phyloP scores from a whole-genome alignment of 306 rosid genomes.

The Cicer chorassanicum region DNA sequence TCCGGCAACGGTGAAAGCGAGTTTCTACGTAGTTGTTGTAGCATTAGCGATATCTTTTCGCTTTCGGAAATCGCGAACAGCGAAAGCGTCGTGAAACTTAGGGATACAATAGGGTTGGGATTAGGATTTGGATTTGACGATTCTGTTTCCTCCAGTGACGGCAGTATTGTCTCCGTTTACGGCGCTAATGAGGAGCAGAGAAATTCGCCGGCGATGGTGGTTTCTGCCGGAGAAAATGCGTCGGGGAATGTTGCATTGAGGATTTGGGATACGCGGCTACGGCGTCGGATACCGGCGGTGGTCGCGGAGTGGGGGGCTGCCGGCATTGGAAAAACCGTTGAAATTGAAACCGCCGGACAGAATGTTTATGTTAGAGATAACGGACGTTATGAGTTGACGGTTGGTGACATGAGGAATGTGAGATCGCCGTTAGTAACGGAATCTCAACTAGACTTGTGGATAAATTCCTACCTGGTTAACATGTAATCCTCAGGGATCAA shows the following conservation, averaged over 20 bases:
- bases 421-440: slow-evolving; percentile 58
- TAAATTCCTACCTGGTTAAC: slow-evolving; percentile 29
- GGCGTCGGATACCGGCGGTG: slow-evolving; percentile 59
- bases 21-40: slow-evolving; percentile 47
- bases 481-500: not conserved
- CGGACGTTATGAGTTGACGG: slow-evolving; percentile 45
- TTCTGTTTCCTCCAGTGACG: not conserved
- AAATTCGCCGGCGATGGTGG: slow-evolving; percentile 39
- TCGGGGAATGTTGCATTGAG: slow-evolving; percentile 45
- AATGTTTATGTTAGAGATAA: slow-evolving; percentile 60
- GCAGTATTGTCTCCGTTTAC: slow-evolving; percentile 46
- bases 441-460: slow-evolving; percentile 52
- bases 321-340: slow-evolving; percentile 47
- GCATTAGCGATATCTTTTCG: slow-evolving; percentile 59
- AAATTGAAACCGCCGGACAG: slow-evolving; percentile 51
- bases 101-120: slow-evolving; percentile 65
- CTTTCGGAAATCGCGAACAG: slow-evolving; percentile 66
- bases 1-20: slow-evolving; percentile 36
- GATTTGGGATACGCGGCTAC: slow-evolving; percentile 72
- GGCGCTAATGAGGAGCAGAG: slow-evolving; percentile 42
- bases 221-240: slow-evolving; percentile 40
- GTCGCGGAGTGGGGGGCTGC: slow-evolving; percentile 72
- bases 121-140: slow-evolving; percentile 47
- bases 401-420: slow-evolving; percentile 69
- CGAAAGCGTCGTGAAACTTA: slow-evolving; percentile 75